Evolutionary conservation across 192 early-diverging fungal genomes (phyloP).

Genomic region (Coemansia sp.): DNA sequence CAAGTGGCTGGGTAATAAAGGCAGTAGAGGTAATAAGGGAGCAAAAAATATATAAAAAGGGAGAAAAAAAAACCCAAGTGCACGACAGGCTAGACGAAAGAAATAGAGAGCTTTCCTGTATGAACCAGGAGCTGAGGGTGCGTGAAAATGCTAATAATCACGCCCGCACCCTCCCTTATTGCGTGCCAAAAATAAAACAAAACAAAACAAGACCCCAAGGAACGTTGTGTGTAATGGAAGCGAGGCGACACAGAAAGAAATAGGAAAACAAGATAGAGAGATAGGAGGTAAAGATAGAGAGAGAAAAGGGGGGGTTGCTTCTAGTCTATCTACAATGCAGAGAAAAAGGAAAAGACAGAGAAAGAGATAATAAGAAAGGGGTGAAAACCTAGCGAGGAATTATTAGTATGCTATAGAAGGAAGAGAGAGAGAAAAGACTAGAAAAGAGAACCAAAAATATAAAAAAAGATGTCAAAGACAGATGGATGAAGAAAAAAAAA

Average conservation of each 20-base stretch:
- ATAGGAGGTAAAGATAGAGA: background rate
- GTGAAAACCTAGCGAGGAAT: no score
- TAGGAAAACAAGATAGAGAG: background rate
- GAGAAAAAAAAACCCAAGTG: background rate
- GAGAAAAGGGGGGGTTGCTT: background rate
- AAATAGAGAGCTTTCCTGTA: background rate
- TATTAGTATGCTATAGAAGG: constrained; percentile 4
- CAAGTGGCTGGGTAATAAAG: background rate
- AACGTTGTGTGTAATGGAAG: background rate
- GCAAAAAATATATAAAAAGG: background rate
- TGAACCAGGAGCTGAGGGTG: constrained; percentile 3
- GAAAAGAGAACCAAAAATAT: background rate
- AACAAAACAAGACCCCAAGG: background rate
- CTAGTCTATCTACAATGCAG: background rate
- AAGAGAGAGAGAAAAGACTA: background rate
- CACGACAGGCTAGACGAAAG: background rate
- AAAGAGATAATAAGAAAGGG: background rate
- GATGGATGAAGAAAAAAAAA: background rate
- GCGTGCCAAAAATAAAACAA: no score
- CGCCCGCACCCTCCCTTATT: constrained; percentile 7
- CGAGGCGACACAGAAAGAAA: no score
- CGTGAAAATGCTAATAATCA: constrained; percentile 9
- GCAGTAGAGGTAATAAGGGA: background rate
- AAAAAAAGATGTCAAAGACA: background rate
- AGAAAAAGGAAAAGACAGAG: background rate